Evolutionary conservation across 805 yeast genomes (phyloP).

Genomic region (Wickerhamiella dianesei): DNA sequence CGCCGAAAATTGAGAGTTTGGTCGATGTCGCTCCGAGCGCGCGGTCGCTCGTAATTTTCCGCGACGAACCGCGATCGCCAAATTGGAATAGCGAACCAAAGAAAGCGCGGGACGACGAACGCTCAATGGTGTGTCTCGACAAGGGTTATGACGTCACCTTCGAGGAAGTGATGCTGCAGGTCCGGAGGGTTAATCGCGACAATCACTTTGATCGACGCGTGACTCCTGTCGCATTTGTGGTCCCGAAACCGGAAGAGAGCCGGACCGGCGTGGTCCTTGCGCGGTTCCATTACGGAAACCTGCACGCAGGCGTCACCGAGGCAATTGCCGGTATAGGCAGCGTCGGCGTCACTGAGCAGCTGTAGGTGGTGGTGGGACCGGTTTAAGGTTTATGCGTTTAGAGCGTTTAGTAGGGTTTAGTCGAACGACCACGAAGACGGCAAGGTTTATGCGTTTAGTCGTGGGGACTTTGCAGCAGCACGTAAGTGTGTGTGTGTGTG

Average conservation of each 20-base stretch:
- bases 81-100: no score
- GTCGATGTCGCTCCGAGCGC: not conserved
- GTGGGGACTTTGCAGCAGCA: no score
- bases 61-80: not conserved
- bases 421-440: no score
- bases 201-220: not conserved
- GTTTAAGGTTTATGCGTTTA: no score
- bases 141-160: not conserved
- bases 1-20: not conserved
- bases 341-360: not conserved
- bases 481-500: not conserved
- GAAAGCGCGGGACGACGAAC: no score
- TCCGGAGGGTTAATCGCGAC: not conserved
- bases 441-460: no score
- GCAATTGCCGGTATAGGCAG: not conserved
- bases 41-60: not conserved
- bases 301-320: not conserved
- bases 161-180: constrained; percentile 1
- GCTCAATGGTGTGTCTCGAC: no score
- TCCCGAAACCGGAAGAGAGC: not conserved
- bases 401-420: no score
- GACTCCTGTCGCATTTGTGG: not conserved
- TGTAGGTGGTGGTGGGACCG: not conserved
- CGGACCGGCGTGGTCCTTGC: not conserved
- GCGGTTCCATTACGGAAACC: not conserved